phyloP scores from a whole-genome alignment of 164 flowering plant species.

The Aristolochia contorta region DNA sequence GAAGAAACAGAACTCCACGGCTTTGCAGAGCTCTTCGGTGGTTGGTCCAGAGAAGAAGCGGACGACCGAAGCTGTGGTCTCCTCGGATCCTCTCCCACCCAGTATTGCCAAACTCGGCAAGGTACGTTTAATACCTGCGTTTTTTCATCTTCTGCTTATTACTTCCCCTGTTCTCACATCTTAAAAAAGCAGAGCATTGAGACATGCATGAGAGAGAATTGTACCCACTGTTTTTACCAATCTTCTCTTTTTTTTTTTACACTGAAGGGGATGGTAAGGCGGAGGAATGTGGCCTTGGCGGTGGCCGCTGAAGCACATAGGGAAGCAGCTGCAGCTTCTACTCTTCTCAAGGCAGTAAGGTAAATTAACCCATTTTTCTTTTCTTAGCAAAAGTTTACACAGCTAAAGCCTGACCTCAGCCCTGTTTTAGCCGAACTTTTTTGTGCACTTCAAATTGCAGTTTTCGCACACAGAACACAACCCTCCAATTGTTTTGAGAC shows the following conservation, averaged over 20 bases:
- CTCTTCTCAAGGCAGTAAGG: constrained; percentile 67
- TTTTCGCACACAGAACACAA: too few species aligned
- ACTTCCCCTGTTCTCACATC: too few species aligned
- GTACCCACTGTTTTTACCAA: neutral
- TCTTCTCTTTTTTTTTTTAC: neutral
- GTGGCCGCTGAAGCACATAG: constrained; percentile 81
- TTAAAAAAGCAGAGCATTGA: too few species aligned
- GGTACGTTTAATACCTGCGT: constrained; percentile 25
- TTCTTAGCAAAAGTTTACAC: neutral
- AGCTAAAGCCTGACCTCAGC: neutral
- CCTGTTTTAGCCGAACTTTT: neutral
- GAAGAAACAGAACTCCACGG: constrained; percentile 28
- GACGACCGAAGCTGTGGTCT: constrained; percentile 22
- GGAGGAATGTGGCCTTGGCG: constrained; percentile 64
- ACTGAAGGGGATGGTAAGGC: constrained; percentile 32
- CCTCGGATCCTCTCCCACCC: constrained; percentile 63
- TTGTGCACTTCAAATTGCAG: neutral
- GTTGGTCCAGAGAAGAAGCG: constrained; percentile 21
- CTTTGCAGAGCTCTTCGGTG: constrained; percentile 15
- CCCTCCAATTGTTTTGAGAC: too few species aligned
- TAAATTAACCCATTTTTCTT: neutral
- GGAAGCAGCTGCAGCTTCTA: constrained; percentile 62
- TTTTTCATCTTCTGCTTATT: too few species aligned
- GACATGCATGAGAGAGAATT: too few species aligned
- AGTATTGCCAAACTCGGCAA: constrained; percentile 57